Evolutionary conservation across 2,329 filamentous ascomycete species (phyloP).

Genomic region (Fusarium chaquense): DNA sequence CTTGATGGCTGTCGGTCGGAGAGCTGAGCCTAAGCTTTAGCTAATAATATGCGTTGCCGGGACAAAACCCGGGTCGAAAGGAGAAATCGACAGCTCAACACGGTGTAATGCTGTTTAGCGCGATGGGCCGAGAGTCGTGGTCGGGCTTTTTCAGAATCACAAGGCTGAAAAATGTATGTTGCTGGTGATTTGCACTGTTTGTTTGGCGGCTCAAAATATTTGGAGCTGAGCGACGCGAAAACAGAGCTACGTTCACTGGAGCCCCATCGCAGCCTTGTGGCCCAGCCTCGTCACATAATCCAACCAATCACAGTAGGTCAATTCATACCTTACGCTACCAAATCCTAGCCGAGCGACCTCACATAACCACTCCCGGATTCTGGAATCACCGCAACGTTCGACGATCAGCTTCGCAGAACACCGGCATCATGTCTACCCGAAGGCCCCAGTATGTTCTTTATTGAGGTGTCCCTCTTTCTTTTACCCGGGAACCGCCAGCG

Average conservation of each 20-base stretch:
- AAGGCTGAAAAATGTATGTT: conserved; percentile 34
- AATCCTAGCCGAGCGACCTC: conserved; percentile 51
- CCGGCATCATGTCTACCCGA: conserved; percentile 57
- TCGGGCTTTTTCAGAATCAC: conserved; percentile 6
- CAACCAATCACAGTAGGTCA: conserved; percentile 54
- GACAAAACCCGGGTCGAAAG: conserved; percentile 8
- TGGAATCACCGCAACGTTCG: conserved; percentile 48
- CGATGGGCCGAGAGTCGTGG: neutral
- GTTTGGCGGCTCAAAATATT: conserved; percentile 46
- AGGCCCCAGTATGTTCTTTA: conserved; percentile 56
- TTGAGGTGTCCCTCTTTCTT: neutral
- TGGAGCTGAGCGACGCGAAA: conserved; percentile 49
- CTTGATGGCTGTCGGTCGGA: conserved; percentile 24
- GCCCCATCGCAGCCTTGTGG: conserved; percentile 33
- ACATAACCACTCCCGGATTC: conserved; percentile 46
- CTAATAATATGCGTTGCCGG: conserved; percentile 21
- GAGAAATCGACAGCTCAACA: neutral
- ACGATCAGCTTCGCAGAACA: conserved; percentile 47
- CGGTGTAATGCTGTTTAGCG: neutral
- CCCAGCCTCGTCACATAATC: conserved; percentile 49
- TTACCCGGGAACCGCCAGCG: conserved; percentile 3
- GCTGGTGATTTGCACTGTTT: conserved; percentile 40
- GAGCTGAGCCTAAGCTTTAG: conserved; percentile 36
- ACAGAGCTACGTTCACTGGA: conserved; percentile 36
- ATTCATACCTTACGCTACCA: conserved; percentile 57